These are phyloP conservation scores for Kodamaea fungicola DNA, from an alignment of 1,139 yeast genomes.

Conservation along the genomic window DNA sequence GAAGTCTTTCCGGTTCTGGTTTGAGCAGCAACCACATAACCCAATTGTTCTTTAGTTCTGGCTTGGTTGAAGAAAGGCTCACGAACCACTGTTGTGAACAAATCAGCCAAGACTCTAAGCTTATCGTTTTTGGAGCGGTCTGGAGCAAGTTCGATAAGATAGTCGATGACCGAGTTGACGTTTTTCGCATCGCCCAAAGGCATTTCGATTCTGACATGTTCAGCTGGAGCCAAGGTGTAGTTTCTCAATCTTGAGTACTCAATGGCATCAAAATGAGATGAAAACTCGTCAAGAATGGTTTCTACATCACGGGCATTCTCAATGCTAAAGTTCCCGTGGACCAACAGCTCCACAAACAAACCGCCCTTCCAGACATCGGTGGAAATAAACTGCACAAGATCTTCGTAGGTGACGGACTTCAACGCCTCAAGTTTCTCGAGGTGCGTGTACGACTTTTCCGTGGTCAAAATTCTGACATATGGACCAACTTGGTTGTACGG, in stretches of 20 bases:
- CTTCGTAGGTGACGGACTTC: conserved; percentile 43
- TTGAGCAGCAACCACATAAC: conserved; percentile 86
- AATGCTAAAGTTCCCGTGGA: conserved; percentile 72
- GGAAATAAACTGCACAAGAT: conserved; percentile 44
- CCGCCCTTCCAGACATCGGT: conserved; percentile 42
- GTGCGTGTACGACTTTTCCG: conserved; percentile 66
- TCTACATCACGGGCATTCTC: conserved; percentile 45
- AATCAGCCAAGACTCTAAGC: conserved; percentile 50
- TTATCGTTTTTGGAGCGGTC: conserved; percentile 30
- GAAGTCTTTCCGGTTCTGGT: conserved; percentile 66
- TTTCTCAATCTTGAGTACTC: conserved; percentile 23
- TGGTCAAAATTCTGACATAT: conserved; percentile 57
- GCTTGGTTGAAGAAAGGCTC: conserved; percentile 90
- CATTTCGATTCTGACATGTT: conserved; percentile 48
- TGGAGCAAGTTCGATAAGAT: conserved; percentile 64
- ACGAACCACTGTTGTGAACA: conserved; percentile 66
- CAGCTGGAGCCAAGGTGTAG: conserved; percentile 41
- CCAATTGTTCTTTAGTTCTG: conserved; percentile 89
- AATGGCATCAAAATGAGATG: conserved; percentile 26
- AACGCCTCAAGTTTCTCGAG: conserved; percentile 59
- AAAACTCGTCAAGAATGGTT: conserved; percentile 17
- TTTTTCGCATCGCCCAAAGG: conserved; percentile 63
- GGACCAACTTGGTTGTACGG: conserved; percentile 76
- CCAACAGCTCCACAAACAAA: conserved; percentile 62
- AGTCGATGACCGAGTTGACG: conserved; percentile 81